These are phyloP conservation scores for Karstenula rhodostoma DNA, from an alignment of 2,329 filamentous ascomycete genomes.

Conservation along the genomic window DNA sequence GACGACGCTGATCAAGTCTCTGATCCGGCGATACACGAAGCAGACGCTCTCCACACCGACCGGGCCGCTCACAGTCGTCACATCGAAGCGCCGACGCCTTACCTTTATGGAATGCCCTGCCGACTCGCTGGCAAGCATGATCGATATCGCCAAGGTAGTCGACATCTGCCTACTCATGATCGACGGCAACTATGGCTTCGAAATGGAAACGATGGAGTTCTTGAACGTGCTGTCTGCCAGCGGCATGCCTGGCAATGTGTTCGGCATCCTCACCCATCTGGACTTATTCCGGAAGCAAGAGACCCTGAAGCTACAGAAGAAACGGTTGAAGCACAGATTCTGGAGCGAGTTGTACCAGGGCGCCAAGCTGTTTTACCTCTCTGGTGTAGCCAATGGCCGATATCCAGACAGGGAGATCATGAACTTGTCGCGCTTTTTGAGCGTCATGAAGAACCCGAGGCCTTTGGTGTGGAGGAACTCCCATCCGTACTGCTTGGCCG, in stretches of 20 bases:
- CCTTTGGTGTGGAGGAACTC: constrained; percentile 97
- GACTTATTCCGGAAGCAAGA: constrained; percentile 96
- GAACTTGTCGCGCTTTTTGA: constrained; percentile 93
- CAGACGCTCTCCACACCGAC: constrained; percentile 89
- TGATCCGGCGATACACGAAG: constrained; percentile 94
- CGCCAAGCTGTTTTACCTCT: constrained; percentile 95
- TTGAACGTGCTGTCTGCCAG: constrained; percentile 91
- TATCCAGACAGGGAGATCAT: constrained; percentile 97
- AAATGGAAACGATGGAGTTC: constrained; percentile 99
- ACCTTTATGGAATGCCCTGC: constrained; percentile 98
- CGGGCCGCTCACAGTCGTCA: constrained; percentile 94
- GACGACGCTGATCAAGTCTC: constrained; percentile 92
- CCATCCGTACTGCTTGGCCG: constrained; percentile 91
- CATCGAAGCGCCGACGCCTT: constrained; percentile 91
- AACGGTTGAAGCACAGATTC: constrained; percentile 91
- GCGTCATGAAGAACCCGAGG: constrained; percentile 98
- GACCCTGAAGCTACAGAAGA: constrained; percentile 91
- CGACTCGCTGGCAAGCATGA: constrained; percentile 92
- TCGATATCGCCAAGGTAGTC: constrained; percentile 95
- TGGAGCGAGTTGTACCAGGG: constrained; percentile 98
- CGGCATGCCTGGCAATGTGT: constrained; percentile 98
- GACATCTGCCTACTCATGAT: constrained; percentile 98
- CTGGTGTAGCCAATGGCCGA: constrained; percentile 92
- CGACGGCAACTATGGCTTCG: constrained; percentile 97
- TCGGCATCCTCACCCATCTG: constrained; percentile 94